phyloP scores from a whole-genome alignment of 2,329 filamentous ascomycete species.

The Trichophaea hybrida region DNA sequence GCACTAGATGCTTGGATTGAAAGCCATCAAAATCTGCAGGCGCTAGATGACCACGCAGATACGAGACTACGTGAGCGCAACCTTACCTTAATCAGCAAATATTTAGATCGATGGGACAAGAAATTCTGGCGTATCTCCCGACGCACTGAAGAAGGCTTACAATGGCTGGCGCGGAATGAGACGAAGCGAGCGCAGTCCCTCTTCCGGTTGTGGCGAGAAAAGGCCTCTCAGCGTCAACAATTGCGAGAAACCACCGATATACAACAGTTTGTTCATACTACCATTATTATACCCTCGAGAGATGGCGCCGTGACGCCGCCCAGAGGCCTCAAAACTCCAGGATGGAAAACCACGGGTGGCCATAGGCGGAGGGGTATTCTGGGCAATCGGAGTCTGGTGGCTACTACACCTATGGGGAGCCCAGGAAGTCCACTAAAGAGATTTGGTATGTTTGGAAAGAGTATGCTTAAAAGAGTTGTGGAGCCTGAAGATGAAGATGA shows the following conservation, averaged over 20 bases:
- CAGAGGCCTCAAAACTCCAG: neutral
- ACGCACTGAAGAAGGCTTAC: neutral
- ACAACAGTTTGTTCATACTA: neutral
- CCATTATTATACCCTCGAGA: neutral
- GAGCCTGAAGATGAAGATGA: slow-evolving; percentile 2
- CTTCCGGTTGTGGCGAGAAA: slow-evolving; percentile 11
- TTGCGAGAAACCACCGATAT: neutral
- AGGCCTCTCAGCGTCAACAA: neutral
- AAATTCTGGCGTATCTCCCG: slow-evolving; percentile 12
- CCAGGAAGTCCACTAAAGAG: slow-evolving; percentile 3
- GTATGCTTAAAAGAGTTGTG: neutral
- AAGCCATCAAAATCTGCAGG: neutral
- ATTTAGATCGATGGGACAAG: slow-evolving; percentile 13
- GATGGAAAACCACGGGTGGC: slow-evolving; percentile 1
- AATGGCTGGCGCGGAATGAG: neutral
- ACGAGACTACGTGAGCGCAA: neutral
- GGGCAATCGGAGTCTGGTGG: neutral
- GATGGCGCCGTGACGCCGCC: neutral
- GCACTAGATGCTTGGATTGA: slow-evolving; percentile 8
- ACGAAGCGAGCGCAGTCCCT: slow-evolving; percentile 10
- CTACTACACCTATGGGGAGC: neutral
- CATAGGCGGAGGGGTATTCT: neutral
- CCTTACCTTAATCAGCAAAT: slow-evolving; percentile 8
- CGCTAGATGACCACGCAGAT: slow-evolving; percentile 5
- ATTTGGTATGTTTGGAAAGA: neutral